Base-by-base conservation (phyloP, 768 basidiomycete genomes). In the Pleurotus eryngii region DNA sequence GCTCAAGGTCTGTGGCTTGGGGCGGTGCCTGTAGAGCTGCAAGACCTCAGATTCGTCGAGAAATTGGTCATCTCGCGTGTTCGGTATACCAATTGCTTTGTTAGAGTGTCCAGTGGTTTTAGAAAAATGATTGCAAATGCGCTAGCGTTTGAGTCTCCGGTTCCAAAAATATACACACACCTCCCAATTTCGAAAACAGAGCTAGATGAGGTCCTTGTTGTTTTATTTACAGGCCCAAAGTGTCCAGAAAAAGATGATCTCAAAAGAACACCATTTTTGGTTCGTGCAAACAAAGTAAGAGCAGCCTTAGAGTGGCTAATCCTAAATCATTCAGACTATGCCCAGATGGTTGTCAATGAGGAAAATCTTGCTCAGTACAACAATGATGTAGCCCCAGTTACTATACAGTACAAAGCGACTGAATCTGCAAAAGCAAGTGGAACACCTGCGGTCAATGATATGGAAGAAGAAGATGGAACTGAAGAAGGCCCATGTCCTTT, bases 1-100 rank as follows among this genome's bases (percentile, higher is more conserved):
- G 70, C 69, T 1, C 68, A 70, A 63, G 70, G 70, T 2, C 47
- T 72, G 1, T 73, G 71, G 70, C 8, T 73, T 11, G 72, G 72
- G 7, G 60, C 66, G 2, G 62, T 70, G 3, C 72, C 68, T 9
- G 0, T 12, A 3, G 63, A 63, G 40, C 47, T 74, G 11, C n/a
- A 56, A 22, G 26, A 46, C 12, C 57, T 74, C 1, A 59, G 39
- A 14, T 70, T 62, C 48, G 46, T 57, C 6, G 72, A 74, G 57
- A 61, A 65, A 49, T 12, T 70, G 26, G 8, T 51, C 20, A 51
- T 51, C 5, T 12, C 49, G 7, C 40, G 69, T 0, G 55, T 64
- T 4, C 42, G 64, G 4, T 63, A 64, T 43, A 69, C 63, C 26
- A n/a, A 48, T 5, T 71, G 64, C 57, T 49, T 70, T 39, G 59